Evolutionary conservation across 441 rosid genomes (phyloP).

Genomic region (Raphanus hybrid): DNA sequence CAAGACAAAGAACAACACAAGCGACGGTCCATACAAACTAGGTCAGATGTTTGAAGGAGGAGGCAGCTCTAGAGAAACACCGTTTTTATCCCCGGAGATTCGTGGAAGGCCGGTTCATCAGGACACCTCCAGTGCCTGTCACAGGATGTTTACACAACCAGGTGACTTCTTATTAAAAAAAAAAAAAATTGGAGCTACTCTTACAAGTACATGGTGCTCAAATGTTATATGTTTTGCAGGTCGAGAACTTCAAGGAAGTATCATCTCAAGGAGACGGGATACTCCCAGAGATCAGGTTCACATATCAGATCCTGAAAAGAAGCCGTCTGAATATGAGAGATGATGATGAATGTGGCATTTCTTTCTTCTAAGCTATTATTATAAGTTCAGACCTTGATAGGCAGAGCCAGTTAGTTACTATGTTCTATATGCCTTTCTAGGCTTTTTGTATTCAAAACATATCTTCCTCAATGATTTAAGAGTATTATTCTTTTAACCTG

Average conservation of each 20-base stretch:
- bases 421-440: too few relatives aligned
- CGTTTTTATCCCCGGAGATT: constrained; percentile 49
- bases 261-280: constrained; percentile 44
- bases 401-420: too few relatives aligned
- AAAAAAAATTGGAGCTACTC: too few relatives aligned
- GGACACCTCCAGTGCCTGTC: constrained; percentile 45
- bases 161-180: constrained; percentile 41
- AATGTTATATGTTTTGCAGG: constrained; percentile 27
- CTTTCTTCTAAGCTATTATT: constrained; percentile 7
- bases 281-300: constrained; percentile 46
- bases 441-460: too few relatives aligned
- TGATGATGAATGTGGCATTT: background rate
- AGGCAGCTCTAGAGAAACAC: constrained; percentile 43
- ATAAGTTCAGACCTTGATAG: too few relatives aligned
- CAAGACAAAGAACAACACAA: constrained; percentile 37
- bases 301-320: constrained; percentile 50
- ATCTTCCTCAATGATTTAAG: too few relatives aligned
- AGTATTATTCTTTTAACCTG: too few relatives aligned
- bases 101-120: constrained; percentile 49
- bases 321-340: constrained; percentile 44
- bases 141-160: constrained; percentile 50
- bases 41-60: constrained; percentile 52
- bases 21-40: constrained; percentile 43
- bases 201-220: constrained; percentile 2
- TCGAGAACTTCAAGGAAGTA: constrained; percentile 55